Evolutionary conservation across 495 filamentous ascomycete genomes (phyloP).

Genomic region (Hypoxylon subgilvum): DNA sequence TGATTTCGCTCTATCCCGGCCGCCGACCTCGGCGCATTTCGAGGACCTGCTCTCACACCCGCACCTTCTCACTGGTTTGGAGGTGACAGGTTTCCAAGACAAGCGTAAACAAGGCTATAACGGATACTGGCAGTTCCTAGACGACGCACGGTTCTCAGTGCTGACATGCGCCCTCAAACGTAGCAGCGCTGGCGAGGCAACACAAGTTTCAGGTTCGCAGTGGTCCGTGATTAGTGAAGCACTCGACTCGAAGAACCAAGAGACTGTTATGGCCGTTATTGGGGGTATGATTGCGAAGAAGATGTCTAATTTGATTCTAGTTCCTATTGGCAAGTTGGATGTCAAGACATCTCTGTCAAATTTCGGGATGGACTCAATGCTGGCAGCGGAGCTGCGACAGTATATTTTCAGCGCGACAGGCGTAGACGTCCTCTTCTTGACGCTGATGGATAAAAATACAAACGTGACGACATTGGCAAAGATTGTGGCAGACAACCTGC

Average conservation of each 20-base stretch:
- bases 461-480: no score
- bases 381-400: conserved; percentile 47
- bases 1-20: conserved; percentile 26
- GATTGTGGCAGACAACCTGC: no score
- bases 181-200: neutral
- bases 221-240: neutral
- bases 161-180: neutral
- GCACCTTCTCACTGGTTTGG: conserved; percentile 36
- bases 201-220: neutral
- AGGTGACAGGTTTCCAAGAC: conserved; percentile 10
- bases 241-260: neutral
- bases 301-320: conserved; percentile 37
- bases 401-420: conserved; percentile 38
- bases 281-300: conserved; percentile 29
- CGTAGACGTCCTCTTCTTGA: conserved; percentile 41
- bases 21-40: neutral
- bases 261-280: neutral
- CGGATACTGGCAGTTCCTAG: neutral
- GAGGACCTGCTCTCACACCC: neutral
- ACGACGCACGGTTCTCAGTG: neutral
- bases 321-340: conserved; percentile 40
- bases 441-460: conserved; percentile 6
- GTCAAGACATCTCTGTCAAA: conserved; percentile 22
- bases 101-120: neutral
- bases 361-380: conserved; percentile 50